Evolutionary conservation across 192 early-diverging fungal species (phyloP).

Genomic region (Kappamyces sp.): DNA sequence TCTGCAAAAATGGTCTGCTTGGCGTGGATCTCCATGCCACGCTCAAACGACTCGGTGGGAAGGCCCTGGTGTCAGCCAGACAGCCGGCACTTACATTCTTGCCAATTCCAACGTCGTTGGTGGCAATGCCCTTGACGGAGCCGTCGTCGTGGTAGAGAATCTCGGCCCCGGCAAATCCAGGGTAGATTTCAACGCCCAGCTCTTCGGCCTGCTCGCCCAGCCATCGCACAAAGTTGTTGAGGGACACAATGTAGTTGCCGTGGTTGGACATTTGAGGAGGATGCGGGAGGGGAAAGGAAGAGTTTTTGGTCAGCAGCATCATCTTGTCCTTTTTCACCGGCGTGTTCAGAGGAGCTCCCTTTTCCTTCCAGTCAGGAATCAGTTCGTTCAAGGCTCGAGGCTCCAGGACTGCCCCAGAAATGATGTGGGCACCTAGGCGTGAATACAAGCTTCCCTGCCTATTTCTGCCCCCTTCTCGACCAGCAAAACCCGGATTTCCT

Average conservation of each 20-base stretch:
- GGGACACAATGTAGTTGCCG: slow-evolving; percentile 95
- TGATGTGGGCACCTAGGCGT: slow-evolving; percentile 74
- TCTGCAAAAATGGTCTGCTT: slow-evolving; percentile 95
- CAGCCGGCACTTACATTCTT: slow-evolving; percentile 45
- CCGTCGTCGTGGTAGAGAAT: slow-evolving; percentile 89
- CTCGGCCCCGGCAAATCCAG: slow-evolving; percentile 85
- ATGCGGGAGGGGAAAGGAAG: slow-evolving; percentile 76
- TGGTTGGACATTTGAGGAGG: slow-evolving; percentile 94
- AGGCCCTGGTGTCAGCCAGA: slow-evolving; percentile 23
- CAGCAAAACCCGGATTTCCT: slow-evolving; percentile 84
- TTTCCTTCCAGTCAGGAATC: slow-evolving; percentile 97
- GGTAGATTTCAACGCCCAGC: slow-evolving; percentile 90
- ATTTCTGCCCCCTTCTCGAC: slow-evolving; percentile 94
- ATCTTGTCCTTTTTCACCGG: slow-evolving; percentile 81
- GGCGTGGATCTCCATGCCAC: slow-evolving; percentile 91
- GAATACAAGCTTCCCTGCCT: slow-evolving; percentile 36
- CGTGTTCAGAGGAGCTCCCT: slow-evolving; percentile 84
- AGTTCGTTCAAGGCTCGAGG: slow-evolving; percentile 87
- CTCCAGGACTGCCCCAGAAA: slow-evolving; percentile 94
- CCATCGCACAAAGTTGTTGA: slow-evolving; percentile 93
- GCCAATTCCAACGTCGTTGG: slow-evolving; percentile 92
- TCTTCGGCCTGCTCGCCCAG: slow-evolving; percentile 96
- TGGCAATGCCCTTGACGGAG: slow-evolving; percentile 84
- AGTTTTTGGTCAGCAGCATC: slow-evolving; percentile 70
- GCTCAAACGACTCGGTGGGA: slow-evolving; percentile 87